Percentiles rank a stretch among this genome's conserved stretches.
Conservation (phyloP, 768 basidiomycete genomes). For the Amanita exitialis region DNA sequence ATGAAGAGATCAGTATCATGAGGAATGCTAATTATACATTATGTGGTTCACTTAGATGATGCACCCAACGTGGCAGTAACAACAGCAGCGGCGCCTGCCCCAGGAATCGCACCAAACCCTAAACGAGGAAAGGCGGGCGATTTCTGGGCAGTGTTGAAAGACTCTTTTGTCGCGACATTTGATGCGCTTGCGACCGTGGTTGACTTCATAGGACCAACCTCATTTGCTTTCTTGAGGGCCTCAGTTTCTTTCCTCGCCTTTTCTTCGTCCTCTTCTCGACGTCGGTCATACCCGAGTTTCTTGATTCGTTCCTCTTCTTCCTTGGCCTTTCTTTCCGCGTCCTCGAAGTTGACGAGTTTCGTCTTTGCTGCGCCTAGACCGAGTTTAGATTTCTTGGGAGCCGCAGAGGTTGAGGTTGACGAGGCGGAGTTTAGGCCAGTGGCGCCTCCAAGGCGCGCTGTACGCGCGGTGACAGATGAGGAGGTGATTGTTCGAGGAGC, state of each 20-base stretch:
- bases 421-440: constrained; percentile 29
- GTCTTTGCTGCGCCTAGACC: constrained; percentile 88
- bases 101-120: constrained; percentile 79
- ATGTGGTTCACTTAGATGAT: constrained; percentile 19
- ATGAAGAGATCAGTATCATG: background rate
- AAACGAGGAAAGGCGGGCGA: constrained; percentile 53
- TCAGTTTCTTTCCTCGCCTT: constrained; percentile 56
- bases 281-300: constrained; percentile 85
- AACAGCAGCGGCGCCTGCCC: constrained; percentile 42
- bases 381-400: constrained; percentile 56
- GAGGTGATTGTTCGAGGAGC: constrained; percentile 59
- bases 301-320: constrained; percentile 92
- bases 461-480: constrained; percentile 41
- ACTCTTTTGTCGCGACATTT: constrained; percentile 11
- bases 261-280: constrained; percentile 77
- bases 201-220: constrained; percentile 23
- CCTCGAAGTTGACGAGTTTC: constrained; percentile 84
- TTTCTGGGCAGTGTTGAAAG: constrained; percentile 13
- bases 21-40: background rate
- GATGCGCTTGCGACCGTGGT: constrained; percentile 15
- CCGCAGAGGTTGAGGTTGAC: constrained; percentile 17
- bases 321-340: constrained; percentile 80
- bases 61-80: constrained; percentile 25
- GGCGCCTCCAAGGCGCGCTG: constrained; percentile 25
- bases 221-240: constrained; percentile 28